These are phyloP conservation scores for Macroventuria anomochaeta DNA, from an alignment of 2,329 filamentous ascomycete species.

Conservation along the genomic window DNA sequence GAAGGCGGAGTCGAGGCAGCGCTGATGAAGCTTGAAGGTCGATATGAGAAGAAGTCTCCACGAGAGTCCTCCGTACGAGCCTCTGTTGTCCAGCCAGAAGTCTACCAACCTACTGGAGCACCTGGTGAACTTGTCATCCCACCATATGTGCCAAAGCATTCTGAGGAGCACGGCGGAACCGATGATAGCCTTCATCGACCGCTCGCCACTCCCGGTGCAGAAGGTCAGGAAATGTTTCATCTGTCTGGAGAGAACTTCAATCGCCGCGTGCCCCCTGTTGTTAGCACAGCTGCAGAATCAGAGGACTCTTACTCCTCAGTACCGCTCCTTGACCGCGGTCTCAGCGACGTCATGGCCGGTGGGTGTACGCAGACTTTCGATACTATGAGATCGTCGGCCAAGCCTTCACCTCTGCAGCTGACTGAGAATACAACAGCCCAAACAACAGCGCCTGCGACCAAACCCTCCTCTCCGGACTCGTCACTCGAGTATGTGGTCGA, in stretches of 20 bases:
- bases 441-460: slow-evolving; percentile 21
- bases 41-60: slow-evolving; percentile 64
- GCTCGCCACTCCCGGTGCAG: slow-evolving; percentile 34
- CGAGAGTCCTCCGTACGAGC: slow-evolving; percentile 30
- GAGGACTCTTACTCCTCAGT: slow-evolving; percentile 78
- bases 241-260: slow-evolving; percentile 42
- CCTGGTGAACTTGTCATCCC: slow-evolving; percentile 24
- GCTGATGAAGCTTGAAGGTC: slow-evolving; percentile 88
- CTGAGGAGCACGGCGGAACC: slow-evolving; percentile 24
- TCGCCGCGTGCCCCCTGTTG: slow-evolving; percentile 29
- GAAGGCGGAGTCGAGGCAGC: slow-evolving; percentile 92
- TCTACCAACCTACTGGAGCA: slow-evolving; percentile 31
- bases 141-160: slow-evolving; percentile 22
- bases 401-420: slow-evolving; percentile 42
- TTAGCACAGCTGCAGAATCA: slow-evolving; percentile 62
- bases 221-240: slow-evolving; percentile 41
- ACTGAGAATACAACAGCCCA: slow-evolving; percentile 21
- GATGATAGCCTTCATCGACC: slow-evolving; percentile 40
- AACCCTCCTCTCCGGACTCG: slow-evolving; percentile 51
- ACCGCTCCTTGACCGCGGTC: slow-evolving; percentile 74
- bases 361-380: slow-evolving; percentile 46
- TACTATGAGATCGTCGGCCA: slow-evolving; percentile 57
- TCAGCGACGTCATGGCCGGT: slow-evolving; percentile 37
- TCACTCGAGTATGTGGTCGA: slow-evolving; percentile 60
- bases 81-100: slow-evolving; percentile 27